phyloP scores from a whole-genome alignment of 495 filamentous ascomycete species.

The Penicillium riverlandense region DNA sequence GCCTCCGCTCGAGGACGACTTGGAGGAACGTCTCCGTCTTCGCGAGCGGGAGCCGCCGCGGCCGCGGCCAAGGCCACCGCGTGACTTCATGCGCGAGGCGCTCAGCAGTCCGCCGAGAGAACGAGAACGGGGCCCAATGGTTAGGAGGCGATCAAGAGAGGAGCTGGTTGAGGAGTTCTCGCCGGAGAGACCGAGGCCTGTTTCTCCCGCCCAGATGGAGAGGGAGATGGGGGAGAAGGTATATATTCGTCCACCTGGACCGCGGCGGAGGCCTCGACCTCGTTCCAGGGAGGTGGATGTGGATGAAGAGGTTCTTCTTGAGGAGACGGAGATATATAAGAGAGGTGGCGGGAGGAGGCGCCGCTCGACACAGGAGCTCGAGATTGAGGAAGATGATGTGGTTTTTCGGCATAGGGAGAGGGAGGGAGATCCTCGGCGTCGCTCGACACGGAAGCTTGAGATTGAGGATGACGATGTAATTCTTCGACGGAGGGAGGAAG shows the following conservation, averaged over 20 bases:
- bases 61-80: constrained; percentile 1
- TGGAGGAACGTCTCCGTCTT: constrained; percentile 13
- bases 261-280: constrained; percentile 4
- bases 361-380: constrained; percentile 9
- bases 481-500: neutral
- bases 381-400: constrained; percentile 21
- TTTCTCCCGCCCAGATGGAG: neutral
- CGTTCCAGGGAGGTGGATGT: constrained; percentile 10
- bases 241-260: constrained; percentile 12
- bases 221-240: constrained; percentile 3
- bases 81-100: constrained; percentile 18
- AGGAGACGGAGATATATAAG: constrained; percentile 3
- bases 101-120: constrained; percentile 4
- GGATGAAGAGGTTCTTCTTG: constrained; percentile 13
- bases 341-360: constrained; percentile 5
- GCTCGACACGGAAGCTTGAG: constrained; percentile 20
- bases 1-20: neutral
- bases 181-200: constrained; percentile 9
- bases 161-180: constrained; percentile 11
- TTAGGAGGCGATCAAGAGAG: constrained; percentile 13
- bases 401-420: constrained; percentile 8
- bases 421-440: constrained; percentile 1
- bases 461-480: constrained; percentile 28
- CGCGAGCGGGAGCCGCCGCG: constrained; percentile 16
- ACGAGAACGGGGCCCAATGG: constrained; percentile 15